These are phyloP conservation scores for Pseudomassariella vexata DNA, from an alignment of 2,329 filamentous ascomycete species.

Conservation along the genomic window DNA sequence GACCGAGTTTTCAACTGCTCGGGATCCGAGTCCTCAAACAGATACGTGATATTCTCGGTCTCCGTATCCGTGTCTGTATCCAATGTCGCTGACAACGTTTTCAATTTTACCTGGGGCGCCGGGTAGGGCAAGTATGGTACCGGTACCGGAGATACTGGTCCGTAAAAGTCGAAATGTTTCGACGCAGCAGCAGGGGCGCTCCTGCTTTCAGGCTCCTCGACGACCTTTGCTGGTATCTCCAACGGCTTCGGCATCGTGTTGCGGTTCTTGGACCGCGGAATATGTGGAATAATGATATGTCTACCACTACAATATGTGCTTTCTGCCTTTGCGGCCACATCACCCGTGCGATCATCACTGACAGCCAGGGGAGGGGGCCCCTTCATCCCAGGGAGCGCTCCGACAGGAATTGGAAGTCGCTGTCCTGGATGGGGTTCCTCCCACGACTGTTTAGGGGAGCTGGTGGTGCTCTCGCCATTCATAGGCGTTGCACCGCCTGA, in stretches of 20 bases:
- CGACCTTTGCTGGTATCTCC: slow-evolving; percentile 22
- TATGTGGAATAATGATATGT: slow-evolving; percentile 15
- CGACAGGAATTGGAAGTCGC: slow-evolving; percentile 27
- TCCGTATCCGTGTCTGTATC: slow-evolving; percentile 21
- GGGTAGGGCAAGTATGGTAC: slow-evolving; percentile 8
- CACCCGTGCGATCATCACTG: slow-evolving; percentile 30
- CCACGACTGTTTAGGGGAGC: slow-evolving; percentile 22
- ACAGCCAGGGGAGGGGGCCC: slow-evolving; percentile 12
- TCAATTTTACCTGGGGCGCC: slow-evolving; percentile 12
- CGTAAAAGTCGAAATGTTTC: slow-evolving; percentile 6
- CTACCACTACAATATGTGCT: slow-evolving; percentile 17
- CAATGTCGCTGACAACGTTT: too few species aligned
- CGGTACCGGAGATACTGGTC: slow-evolving; percentile 10
- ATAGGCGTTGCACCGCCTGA: too few species aligned
- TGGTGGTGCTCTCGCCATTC: too few species aligned
- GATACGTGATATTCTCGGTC: slow-evolving; percentile 15
- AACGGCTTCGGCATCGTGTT: slow-evolving; percentile 20
- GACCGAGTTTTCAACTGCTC: slow-evolving; percentile 18
- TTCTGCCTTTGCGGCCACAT: slow-evolving; percentile 44
- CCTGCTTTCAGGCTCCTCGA: slow-evolving; percentile 16
- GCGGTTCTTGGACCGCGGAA: slow-evolving; percentile 18
- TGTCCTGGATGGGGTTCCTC: slow-evolving; percentile 42
- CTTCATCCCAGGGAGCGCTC: slow-evolving; percentile 16
- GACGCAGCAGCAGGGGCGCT: slow-evolving; percentile 15
- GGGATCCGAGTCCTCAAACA: slow-evolving; percentile 9